Evolutionary conservation across 352 stramenopile species (phyloP).

Genomic region (Phytophthora cajani): DNA sequence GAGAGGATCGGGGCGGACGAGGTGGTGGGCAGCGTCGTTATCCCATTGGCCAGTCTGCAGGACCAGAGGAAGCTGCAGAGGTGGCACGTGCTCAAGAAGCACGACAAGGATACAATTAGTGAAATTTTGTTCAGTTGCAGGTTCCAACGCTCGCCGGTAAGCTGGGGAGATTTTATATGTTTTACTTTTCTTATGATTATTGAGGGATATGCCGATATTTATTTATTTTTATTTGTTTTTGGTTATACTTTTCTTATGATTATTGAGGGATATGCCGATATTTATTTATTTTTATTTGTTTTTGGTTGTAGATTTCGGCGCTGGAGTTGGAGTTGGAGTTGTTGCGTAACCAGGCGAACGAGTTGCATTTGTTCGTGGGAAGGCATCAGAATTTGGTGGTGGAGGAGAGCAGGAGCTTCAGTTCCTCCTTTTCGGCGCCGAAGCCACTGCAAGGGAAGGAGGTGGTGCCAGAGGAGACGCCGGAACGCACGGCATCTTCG

Average conservation of each 20-base stretch:
- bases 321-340: conserved; percentile 62
- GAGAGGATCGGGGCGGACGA: conserved; percentile 59
- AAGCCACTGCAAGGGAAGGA: conserved; percentile 56
- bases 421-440: not conserved
- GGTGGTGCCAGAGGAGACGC: conserved; percentile 36
- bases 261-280: not conserved
- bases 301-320: conserved; percentile 48
- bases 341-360: conserved; percentile 66
- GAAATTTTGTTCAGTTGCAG: conserved; percentile 55
- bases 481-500: conserved; percentile 39
- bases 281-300: conserved; percentile 7
- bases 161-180: not conserved
- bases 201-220: not conserved
- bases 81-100: conserved; percentile 55
- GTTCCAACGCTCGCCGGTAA: conserved; percentile 59
- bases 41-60: conserved; percentile 56
- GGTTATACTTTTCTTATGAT: conserved; percentile 11
- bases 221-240: conserved; percentile 8
- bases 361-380: conserved; percentile 62
- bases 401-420: conserved; percentile 7
- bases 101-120: conserved; percentile 36
- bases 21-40: conserved; percentile 40
- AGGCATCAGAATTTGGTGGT: conserved; percentile 48
- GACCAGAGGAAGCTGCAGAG: conserved; percentile 54
- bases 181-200: not conserved